Percentiles rank a stretch among this genome's conserved stretches.
Conservation (phyloP, 371 early-diverging fungal species). For the Rhizomucor miehei region DNA sequence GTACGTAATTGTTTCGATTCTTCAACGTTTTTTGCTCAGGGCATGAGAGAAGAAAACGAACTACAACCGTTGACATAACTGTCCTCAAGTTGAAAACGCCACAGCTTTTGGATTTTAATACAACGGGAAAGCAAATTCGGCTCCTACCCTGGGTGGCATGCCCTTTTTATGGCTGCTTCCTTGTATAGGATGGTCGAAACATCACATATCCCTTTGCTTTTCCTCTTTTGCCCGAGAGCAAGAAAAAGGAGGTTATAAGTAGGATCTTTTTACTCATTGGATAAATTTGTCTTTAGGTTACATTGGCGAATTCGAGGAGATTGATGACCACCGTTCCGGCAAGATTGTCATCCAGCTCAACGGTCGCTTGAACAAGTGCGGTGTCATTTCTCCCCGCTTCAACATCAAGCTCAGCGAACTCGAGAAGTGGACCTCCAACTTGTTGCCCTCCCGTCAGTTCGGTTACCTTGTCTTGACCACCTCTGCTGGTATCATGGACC, state of each 20-base stretch:
- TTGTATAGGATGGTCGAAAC: constrained; percentile 30
- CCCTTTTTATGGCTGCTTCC: constrained; percentile 9
- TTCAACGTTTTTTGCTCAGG: constrained; percentile 17
- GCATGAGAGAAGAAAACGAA: background rate
- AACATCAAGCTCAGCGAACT: constrained; percentile 93
- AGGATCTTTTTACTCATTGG: background rate
- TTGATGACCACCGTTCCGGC: constrained; percentile 99
- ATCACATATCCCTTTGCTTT: background rate
- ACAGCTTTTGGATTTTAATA: constrained; percentile 66
- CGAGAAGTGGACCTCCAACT: constrained; percentile 97
- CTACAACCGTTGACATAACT: constrained; percentile 59
- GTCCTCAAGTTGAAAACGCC: constrained; percentile 46
- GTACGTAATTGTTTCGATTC: constrained; percentile 62
- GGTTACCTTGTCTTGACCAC: constrained; percentile 97
- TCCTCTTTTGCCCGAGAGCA: no score
- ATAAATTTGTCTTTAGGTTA: no score
- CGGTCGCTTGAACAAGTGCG: constrained; percentile 99
- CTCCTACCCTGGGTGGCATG: constrained; percentile 11
- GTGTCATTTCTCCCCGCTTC: constrained; percentile 99
- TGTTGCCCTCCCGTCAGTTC: constrained; percentile 99
- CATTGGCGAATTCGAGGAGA: constrained; percentile 98
- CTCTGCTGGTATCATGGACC: constrained; percentile 99
- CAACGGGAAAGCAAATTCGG: constrained; percentile 59
- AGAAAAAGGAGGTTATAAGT: no score
- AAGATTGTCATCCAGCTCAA: constrained; percentile 99